A percentile compares a stretch with the other conserved stretches of the same genome.
These are phyloP conservation scores for Penicillium italicum DNA, from an alignment of 2,329 filamentous ascomycete genomes.

Conservation along the genomic window DNA sequence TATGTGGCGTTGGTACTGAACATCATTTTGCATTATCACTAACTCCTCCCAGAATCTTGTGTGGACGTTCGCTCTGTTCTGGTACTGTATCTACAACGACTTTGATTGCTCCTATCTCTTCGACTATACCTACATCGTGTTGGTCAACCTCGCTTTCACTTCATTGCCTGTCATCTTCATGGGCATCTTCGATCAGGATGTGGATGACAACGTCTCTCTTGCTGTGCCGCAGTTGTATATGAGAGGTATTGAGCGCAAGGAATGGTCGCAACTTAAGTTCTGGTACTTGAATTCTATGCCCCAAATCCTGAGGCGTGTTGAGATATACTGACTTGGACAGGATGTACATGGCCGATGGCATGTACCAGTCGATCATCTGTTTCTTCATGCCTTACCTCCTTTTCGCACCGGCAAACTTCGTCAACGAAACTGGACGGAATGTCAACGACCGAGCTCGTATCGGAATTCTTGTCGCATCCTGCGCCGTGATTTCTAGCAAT, in stretches of 20 bases:
- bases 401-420: slow-evolving; percentile 65
- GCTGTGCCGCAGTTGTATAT: slow-evolving; percentile 94
- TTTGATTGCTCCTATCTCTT: slow-evolving; percentile 97
- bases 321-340: slow-evolving; percentile 44
- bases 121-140: slow-evolving; percentile 94
- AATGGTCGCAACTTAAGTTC: slow-evolving; percentile 96
- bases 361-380: slow-evolving; percentile 90
- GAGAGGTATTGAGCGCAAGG: slow-evolving; percentile 87
- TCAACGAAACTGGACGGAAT: slow-evolving; percentile 68
- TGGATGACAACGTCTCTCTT: slow-evolving; percentile 87
- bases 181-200: slow-evolving; percentile 95
- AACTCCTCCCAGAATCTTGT: slow-evolving; percentile 69
- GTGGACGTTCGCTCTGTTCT: slow-evolving; percentile 95
- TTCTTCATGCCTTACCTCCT: slow-evolving; percentile 91
- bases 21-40: slow-evolving; percentile 1
- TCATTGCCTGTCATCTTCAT: slow-evolving; percentile 92
- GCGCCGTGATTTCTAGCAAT: slow-evolving; percentile 84
- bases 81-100: slow-evolving; percentile 93
- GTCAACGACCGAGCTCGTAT: slow-evolving; percentile 78
- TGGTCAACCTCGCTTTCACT: slow-evolving; percentile 96
- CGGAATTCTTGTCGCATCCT: slow-evolving; percentile 80
- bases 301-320: slow-evolving; percentile 12
- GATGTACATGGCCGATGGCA: slow-evolving; percentile 89
- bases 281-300: slow-evolving; percentile 59
- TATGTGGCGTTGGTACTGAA: slow-evolving; percentile 32